Conservation (phyloP, 768 basidiomycete genomes). For the Kwoniella sp. region DNA sequence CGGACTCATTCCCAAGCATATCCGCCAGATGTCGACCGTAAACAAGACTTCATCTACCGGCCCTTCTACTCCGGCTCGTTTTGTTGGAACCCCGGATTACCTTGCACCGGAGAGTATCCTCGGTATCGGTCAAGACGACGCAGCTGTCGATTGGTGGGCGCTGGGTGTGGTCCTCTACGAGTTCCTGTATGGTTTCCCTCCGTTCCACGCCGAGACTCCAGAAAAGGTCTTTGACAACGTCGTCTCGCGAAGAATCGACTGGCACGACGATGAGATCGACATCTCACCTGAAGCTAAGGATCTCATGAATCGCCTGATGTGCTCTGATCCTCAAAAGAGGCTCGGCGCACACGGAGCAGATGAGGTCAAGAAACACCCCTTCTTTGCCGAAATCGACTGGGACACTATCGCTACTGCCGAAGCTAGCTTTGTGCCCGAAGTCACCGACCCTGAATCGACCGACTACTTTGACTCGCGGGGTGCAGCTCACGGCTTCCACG, state of each 20-base stretch:
- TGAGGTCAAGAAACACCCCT: slow-evolving; percentile 88
- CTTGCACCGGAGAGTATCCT: slow-evolving; percentile 74
- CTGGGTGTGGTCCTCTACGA: slow-evolving; percentile 97
- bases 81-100: slow-evolving; percentile 97
- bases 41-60: slow-evolving; percentile 46
- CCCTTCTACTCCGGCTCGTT: slow-evolving; percentile 72
- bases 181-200: slow-evolving; percentile 92
- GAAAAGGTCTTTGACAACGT: slow-evolving; percentile 99
- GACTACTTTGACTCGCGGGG: slow-evolving; percentile 98
- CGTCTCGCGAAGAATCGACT: slow-evolving; percentile 84
- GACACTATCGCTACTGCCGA: slow-evolving; percentile 79
- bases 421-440: slow-evolving; percentile 91
- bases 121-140: slow-evolving; percentile 90
- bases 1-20: slow-evolving; percentile 28
- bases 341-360: slow-evolving; percentile 81
- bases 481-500: slow-evolving; percentile 85
- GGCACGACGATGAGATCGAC: slow-evolving; percentile 85
- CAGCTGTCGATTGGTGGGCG: slow-evolving; percentile 99
- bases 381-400: slow-evolving; percentile 90
- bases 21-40: slow-evolving; percentile 25
- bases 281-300: slow-evolving; percentile 74
- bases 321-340: slow-evolving; percentile 69
- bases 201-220: slow-evolving; percentile 95
- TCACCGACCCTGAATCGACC: slow-evolving; percentile 95
- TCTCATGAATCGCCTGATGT: slow-evolving; percentile 82